A percentile compares a stretch with the other conserved stretches of the same genome.
Evolutionary conservation across 1,139 yeast genomes (phyloP).

Genomic region (Blastobotrys persicus): DNA sequence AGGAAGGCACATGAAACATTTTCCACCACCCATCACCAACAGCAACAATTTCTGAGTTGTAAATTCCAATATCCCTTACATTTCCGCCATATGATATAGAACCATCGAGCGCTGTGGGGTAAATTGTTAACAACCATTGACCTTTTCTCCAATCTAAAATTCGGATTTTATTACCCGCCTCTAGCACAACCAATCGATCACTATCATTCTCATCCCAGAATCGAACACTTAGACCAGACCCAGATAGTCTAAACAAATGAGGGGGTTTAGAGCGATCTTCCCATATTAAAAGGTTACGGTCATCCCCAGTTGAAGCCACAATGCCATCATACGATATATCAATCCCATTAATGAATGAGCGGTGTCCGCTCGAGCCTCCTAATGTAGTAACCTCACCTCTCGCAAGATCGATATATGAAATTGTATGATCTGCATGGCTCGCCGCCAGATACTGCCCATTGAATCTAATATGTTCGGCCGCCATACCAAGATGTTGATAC

Average conservation of each 20-base stretch:
- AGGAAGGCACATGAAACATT: constrained; percentile 28
- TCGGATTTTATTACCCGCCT: constrained; percentile 34
- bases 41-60: constrained; percentile 33
- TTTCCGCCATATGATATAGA: constrained; percentile 23
- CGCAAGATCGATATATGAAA: constrained; percentile 21
- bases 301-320: constrained; percentile 38
- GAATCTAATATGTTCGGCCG: constrained; percentile 24
- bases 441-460: constrained; percentile 26
- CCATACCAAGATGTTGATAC: constrained; percentile 25
- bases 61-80: constrained; percentile 31
- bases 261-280: constrained; percentile 25
- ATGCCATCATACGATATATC: constrained; percentile 36
- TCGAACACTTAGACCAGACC: constrained; percentile 33
- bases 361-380: constrained; percentile 30
- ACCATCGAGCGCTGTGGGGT: constrained; percentile 23
- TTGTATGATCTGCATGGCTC: constrained; percentile 29
- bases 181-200: constrained; percentile 37
- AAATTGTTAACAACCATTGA: constrained; percentile 35
- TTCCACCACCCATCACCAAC: constrained; percentile 41
- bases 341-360: constrained; percentile 33
- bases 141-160: constrained; percentile 38
- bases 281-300: constrained; percentile 35
- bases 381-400: constrained; percentile 17
- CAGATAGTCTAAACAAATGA: constrained; percentile 22
- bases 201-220: constrained; percentile 37